phyloP scores from a whole-genome alignment of 306 rosid genomes.

The Casuarina cunninghamiana region DNA sequence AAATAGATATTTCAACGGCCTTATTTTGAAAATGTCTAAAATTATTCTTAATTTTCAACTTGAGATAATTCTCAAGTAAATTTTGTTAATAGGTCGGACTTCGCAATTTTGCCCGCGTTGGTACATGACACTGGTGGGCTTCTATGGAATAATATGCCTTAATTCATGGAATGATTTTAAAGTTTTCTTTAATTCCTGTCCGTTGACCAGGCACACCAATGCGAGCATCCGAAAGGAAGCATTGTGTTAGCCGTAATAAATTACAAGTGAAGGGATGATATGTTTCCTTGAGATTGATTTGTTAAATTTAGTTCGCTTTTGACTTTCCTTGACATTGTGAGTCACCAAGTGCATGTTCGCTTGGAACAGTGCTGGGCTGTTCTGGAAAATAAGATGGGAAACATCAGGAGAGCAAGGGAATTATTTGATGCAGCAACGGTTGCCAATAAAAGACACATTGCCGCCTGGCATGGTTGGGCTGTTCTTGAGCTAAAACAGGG shows the following conservation, averaged over 20 bases:
- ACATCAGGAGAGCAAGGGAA: conserved; percentile 76
- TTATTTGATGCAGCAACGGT: conserved; percentile 93
- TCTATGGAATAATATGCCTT: too few relatives aligned
- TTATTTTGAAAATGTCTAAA: too few relatives aligned
- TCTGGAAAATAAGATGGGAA: conserved; percentile 79
- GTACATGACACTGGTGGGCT: too few relatives aligned
- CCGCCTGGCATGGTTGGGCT: conserved; percentile 99
- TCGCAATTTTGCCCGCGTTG: too few relatives aligned
- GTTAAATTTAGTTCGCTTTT: conserved; percentile 2
- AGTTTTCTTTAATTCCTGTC: neutral
- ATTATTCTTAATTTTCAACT: too few relatives aligned
- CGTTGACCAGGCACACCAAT: neutral
- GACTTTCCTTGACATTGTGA: neutral
- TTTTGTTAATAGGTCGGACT: too few relatives aligned
- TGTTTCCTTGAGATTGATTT: conserved; percentile 1
- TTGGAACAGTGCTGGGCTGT: conserved; percentile 89
- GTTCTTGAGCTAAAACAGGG: conserved; percentile 89
- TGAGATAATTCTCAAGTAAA: too few relatives aligned
- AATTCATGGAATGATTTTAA: too few relatives aligned
- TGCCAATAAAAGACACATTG: conserved; percentile 86
- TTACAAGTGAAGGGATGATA: neutral
- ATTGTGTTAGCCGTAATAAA: neutral
- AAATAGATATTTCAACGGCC: too few relatives aligned
- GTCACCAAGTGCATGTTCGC: conserved; percentile 27
- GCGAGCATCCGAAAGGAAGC: neutral